Evolutionary conservation across 2,329 filamentous ascomycete species (phyloP), one percentile per base, ranked within the genome.

Genomic region (Calonectria multiphialidica): DNA sequence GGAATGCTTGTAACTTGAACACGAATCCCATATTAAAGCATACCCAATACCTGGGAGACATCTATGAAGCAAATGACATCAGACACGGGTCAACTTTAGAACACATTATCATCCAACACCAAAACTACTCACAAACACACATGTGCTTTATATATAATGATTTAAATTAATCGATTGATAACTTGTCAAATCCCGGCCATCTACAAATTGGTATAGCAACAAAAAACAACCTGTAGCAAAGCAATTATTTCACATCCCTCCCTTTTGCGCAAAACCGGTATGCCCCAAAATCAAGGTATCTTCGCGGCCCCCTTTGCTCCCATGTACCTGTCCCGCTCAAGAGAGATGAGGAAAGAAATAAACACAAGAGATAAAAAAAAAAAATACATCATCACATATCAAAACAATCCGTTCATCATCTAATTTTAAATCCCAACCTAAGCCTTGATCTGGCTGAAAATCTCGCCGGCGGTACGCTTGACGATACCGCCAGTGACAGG

Each of bases 401-500:
- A 59, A 61, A n/a, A 23, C 47, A 64, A 35, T 16, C 21, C 61
- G 42, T 37, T 50, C 70, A 23, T 55, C 42, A 50, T 64, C 47
- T 68, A 55, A 44, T 57, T 68, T 42, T 57, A 33, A 21, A 25
- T 49, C 49, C 23, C 13, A 67, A 35, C 64, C 59, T 75, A 79
- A 40, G 74, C 75, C 68, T 78, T 63, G 37, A 79, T 72, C 69
- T 79, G 77, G 45, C 72, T 80, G 83, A 95, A 85, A 65, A 94
- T 89, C 83, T 95, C 93, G 78, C 93, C 89, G 6, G 93, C 93
- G n/a, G 92, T 92, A 66, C 92, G 92, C 88, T 96, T 97, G 76
- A 98, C 90, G 78, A 98, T 98, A 83, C 96, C 96, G 82, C 96
- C 96, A 40, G 96, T 98, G 68, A 98, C 94, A 12, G 96, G 96